Percentiles rank a stretch among this genome's conserved stretches.
phyloP scores from a whole-genome alignment of 441 rosid genomes.

The Gossypium davidsonii region DNA sequence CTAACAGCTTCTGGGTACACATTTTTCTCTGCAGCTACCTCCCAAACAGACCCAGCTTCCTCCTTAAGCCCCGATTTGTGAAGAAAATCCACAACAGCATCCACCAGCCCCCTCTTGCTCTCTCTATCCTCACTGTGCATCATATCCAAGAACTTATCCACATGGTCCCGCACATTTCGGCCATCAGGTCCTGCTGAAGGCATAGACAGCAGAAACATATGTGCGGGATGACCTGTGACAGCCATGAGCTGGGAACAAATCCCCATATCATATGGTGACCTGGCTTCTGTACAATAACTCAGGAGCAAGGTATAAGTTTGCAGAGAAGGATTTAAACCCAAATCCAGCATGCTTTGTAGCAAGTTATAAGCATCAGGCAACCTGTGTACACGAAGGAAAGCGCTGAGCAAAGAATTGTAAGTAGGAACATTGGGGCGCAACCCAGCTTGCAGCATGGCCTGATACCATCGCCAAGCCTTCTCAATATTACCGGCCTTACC shows the following conservation, averaged over 20 bases:
- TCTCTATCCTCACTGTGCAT: slow-evolving; percentile 94
- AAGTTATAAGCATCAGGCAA: slow-evolving; percentile 67
- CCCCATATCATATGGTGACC: slow-evolving; percentile 56
- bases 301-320: slow-evolving; percentile 83
- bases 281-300: slow-evolving; percentile 81
- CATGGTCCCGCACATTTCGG: slow-evolving; percentile 71
- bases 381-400: slow-evolving; percentile 66
- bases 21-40: slow-evolving; percentile 73
- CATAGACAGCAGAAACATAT: slow-evolving; percentile 62
- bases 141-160: slow-evolving; percentile 60
- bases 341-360: slow-evolving; percentile 55
- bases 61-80: slow-evolving; percentile 89
- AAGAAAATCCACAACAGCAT: slow-evolving; percentile 79
- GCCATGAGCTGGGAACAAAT: slow-evolving; percentile 72
- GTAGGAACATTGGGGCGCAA: slow-evolving; percentile 84
- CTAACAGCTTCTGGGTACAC: slow-evolving; percentile 75
- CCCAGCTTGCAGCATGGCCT: slow-evolving; percentile 67
- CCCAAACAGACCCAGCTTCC: slow-evolving; percentile 91
- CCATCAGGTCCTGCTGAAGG: slow-evolving; percentile 84
- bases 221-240: slow-evolving; percentile 72
- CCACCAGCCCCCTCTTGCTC: slow-evolving; percentile 89
- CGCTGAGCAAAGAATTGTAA: slow-evolving; percentile 84
- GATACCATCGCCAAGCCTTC: slow-evolving; percentile 85
- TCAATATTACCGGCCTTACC: slow-evolving; percentile 81
- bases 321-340: slow-evolving; percentile 65